phyloP scores from a whole-genome alignment of 1,139 yeast species.

The Geotrichum australiense region DNA sequence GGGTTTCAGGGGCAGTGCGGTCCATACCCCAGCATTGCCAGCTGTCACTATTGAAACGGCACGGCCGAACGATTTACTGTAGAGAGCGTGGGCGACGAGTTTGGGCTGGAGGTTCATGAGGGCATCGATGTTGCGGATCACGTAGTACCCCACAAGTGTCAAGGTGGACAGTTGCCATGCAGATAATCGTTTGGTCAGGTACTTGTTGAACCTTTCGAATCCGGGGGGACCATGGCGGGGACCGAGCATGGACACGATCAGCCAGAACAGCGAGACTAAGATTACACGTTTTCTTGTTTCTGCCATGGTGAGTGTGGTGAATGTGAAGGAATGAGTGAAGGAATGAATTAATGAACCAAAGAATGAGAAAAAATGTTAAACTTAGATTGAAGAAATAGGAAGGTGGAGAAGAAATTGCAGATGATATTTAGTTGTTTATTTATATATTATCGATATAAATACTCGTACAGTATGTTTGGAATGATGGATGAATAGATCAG shows the following conservation, averaged over 20 bases:
- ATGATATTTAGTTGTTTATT: too few species aligned
- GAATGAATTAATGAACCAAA: too few species aligned
- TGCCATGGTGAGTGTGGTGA: too few species aligned
- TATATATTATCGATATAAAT: too few species aligned
- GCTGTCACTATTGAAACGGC: conserved; percentile 20
- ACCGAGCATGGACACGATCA: conserved; percentile 18
- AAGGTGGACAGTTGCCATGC: conserved; percentile 22
- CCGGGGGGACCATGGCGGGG: conserved; percentile 22
- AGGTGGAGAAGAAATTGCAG: too few species aligned
- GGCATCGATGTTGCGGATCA: conserved; percentile 21
- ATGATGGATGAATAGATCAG: too few species aligned
- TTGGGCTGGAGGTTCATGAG: conserved; percentile 19
- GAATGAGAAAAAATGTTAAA: too few species aligned
- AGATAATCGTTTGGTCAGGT: conserved; percentile 17
- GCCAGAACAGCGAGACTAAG: conserved; percentile 19
- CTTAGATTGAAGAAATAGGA: too few species aligned
- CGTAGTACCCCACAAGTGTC: conserved; percentile 20
- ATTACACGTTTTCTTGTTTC: conserved; percentile 18
- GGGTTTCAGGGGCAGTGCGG: conserved; percentile 20
- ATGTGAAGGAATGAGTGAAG: too few species aligned
- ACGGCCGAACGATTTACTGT: conserved; percentile 19
- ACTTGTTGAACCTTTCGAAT: conserved; percentile 15
- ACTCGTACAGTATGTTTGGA: too few species aligned
- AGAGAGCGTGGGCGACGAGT: conserved; percentile 18
- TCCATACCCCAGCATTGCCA: conserved; percentile 21